Evolutionary conservation across 228 moss, liverwort and hornwort species (phyloP).

Genomic region (Sphagnum magellanicum): DNA sequence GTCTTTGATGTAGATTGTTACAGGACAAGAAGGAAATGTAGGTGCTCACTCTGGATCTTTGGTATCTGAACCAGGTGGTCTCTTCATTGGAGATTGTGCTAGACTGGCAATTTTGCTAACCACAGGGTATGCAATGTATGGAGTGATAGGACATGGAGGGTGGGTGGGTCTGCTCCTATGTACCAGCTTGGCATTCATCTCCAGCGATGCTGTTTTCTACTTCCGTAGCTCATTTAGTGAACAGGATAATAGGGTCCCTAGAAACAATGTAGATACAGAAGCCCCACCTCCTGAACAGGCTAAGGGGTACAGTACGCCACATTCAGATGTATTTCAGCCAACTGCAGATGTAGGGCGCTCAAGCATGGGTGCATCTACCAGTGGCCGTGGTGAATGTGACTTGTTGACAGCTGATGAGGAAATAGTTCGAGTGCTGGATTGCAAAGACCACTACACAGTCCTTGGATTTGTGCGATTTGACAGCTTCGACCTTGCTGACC

Average conservation of each 20-base stretch:
- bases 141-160: slow-evolving; percentile 65
- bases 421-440: slow-evolving; percentile 74
- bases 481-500: slow-evolving; percentile 54
- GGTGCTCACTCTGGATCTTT: not conserved
- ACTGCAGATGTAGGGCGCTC: slow-evolving; percentile 35
- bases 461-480: slow-evolving; percentile 83
- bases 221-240: slow-evolving; percentile 47
- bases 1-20: too few species aligned
- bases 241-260: slow-evolving; percentile 31
- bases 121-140: slow-evolving; percentile 63
- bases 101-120: slow-evolving; percentile 64
- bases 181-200: slow-evolving; percentile 60
- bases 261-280: slow-evolving; percentile 27
- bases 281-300: slow-evolving; percentile 21
- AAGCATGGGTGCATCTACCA: slow-evolving; percentile 75
- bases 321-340: slow-evolving; percentile 29
- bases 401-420: slow-evolving; percentile 84
- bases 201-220: slow-evolving; percentile 66
- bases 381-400: slow-evolving; percentile 74
- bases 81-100: slow-evolving; percentile 65
- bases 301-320: slow-evolving; percentile 37
- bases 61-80: slow-evolving; percentile 45
- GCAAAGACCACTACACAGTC: slow-evolving; percentile 83
- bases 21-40: too few species aligned
- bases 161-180: slow-evolving; percentile 63